A percentile compares a stretch with the other conserved stretches of the same genome.
phyloP scores from a whole-genome alignment of 2,329 filamentous ascomycete species.

The Calonectria pseudoreteaudii region DNA sequence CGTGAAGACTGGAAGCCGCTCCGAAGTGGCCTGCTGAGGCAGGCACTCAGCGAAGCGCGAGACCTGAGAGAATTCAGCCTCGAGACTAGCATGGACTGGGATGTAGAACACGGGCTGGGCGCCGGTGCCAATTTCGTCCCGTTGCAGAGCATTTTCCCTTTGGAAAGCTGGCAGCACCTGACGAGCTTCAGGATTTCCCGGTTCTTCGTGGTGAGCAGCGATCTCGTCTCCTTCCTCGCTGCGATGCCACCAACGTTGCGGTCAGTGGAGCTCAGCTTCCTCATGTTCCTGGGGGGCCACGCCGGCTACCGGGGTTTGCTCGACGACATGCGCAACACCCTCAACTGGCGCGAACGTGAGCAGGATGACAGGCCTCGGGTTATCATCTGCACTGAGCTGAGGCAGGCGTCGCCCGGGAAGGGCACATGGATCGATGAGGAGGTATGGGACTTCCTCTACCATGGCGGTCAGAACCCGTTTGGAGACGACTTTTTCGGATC shows the following conservation, averaged over 20 bases:
- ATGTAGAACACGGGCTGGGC: not conserved
- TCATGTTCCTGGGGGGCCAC: not conserved
- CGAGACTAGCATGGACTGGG: not conserved
- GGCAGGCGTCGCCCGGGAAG: not conserved
- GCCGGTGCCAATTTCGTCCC: not conserved
- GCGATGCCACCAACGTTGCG: not conserved
- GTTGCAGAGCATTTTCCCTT: not conserved
- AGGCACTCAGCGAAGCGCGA: conserved; percentile 17
- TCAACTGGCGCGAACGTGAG: not conserved
- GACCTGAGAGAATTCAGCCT: conserved; percentile 42
- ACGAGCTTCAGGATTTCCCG: not conserved
- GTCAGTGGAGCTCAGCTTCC: conserved; percentile 3
- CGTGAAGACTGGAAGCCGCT: not conserved
- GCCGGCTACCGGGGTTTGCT: not conserved
- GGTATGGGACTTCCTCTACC: not conserved
- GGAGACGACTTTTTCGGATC: not conserved
- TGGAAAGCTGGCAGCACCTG: not conserved
- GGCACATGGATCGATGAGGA: not conserved
- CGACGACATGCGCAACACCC: not conserved
- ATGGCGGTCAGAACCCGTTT: not conserved
- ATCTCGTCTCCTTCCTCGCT: not conserved
- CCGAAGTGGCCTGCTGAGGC: not conserved
- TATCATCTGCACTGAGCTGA: not conserved
- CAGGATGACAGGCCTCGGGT: not conserved
- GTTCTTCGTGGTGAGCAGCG: not conserved